Base-by-base conservation (phyloP, 495 filamentous ascomycete genomes). In the Lophium mytilinum region DNA sequence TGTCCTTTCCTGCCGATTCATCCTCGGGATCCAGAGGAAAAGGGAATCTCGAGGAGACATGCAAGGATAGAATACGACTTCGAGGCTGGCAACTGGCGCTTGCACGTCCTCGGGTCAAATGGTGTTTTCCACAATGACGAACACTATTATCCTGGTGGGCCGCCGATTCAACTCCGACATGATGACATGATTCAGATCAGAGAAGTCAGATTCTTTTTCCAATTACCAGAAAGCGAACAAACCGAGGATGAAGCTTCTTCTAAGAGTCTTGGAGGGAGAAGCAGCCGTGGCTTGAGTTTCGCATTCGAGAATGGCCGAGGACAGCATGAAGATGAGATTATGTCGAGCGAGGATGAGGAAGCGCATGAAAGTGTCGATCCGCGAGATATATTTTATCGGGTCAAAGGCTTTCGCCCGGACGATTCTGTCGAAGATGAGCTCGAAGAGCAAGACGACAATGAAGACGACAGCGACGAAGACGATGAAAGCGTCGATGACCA, bases 1-100 rank as follows among this genome's bases (percentile, higher is more conserved):
- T 85, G 84, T 57, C 87, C 88, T 2, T 80, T 90, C 12, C 81
- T 95, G 56, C 83, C 85, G 4, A 91, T 95, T 39, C 89, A 93
- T 62, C 70, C 75, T 58, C 83, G 83, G 34, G 73, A 79, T 42
- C 79, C 77, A 50, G 75, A 76, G 3, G 75, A 82, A 42, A 80
- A 79, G 52, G 74, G 75, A 12, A 96, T 97, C 37, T 96, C 91
- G 6, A 80, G 92, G 39, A 78, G 86, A 66, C 93, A 98, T 69
- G 80, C 90, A 37, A 85, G 83, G 64, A 90, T 98, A 52, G 71
- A 81, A 11, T 97, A 88, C 69, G 90, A 92, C 63, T 83, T 83
- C 57, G 78, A 83, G 18, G 80, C 78, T 58, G 79, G 83, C 52
- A 69, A 84, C 12, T 98, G 91, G 57, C 85, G 94, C 66, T 81